A percentile compares a stretch with the other conserved stretches of the same genome.
Evolutionary conservation across 75 land plant genomes (phyloP).

Genomic region (Sequoiadendron giganteum): DNA sequence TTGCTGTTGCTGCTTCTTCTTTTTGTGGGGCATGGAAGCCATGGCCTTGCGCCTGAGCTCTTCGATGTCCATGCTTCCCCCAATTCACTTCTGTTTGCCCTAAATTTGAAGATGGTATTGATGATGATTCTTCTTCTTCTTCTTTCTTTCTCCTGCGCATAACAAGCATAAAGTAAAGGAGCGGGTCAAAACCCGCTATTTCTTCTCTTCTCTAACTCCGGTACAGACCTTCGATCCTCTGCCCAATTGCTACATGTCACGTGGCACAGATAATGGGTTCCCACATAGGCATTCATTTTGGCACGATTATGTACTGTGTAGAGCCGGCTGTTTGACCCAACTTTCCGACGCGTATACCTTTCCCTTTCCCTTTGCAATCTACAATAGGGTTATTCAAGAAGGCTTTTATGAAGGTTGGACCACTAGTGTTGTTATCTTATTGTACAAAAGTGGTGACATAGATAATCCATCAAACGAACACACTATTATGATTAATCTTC

Average conservation of each 20-base stretch:
- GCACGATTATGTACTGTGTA: neutral
- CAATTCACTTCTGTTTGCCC: neutral
- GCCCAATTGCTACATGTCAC: neutral
- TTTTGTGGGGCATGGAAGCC: slow-evolving; percentile 29
- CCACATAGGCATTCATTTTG: neutral
- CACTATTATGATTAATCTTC: too few relatives aligned
- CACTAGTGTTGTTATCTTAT: too few relatives aligned
- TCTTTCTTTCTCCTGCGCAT: neutral
- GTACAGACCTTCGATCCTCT: neutral
- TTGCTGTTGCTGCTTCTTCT: neutral
- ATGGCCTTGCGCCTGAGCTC: slow-evolving; percentile 31
- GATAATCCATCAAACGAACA: too few relatives aligned
- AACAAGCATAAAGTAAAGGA: neutral
- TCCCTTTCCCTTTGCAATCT: too few relatives aligned
- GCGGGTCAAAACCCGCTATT: neutral
- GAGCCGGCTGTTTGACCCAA: neutral
- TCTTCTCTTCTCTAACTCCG: neutral
- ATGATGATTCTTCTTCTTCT: neutral
- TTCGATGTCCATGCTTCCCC: slow-evolving; percentile 23
- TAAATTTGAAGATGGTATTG: neutral
- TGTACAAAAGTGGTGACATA: too few relatives aligned
- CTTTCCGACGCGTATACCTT: too few relatives aligned
- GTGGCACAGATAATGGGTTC: neutral
- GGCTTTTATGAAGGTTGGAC: too few relatives aligned
- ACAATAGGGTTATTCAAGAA: too few relatives aligned